Percentiles rank a stretch among this genome's conserved stretches.
phyloP scores from a whole-genome alignment of 257 asterid species.

The Paraleonurus japonicus region DNA sequence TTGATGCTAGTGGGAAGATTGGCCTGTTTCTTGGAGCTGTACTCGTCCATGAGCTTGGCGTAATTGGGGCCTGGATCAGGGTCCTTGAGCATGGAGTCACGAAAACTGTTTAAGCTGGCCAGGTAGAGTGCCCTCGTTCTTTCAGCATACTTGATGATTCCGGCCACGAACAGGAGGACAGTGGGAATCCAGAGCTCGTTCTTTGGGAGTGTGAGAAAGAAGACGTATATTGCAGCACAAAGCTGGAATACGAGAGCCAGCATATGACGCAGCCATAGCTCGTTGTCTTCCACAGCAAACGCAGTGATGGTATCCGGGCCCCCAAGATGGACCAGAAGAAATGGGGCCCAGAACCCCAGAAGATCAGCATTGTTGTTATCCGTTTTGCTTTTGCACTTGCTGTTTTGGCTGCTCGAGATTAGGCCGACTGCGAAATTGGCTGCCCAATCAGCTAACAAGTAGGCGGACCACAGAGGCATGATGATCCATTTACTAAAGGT shows the following conservation, averaged over 20 bases:
- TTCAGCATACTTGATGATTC: conserved; percentile 47
- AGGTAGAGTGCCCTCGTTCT: conserved; percentile 39
- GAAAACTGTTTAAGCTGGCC: conserved; percentile 39
- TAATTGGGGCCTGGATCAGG: conserved; percentile 57
- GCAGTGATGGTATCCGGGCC: conserved; percentile 63
- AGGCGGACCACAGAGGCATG: conserved; percentile 44
- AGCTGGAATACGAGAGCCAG: conserved; percentile 40
- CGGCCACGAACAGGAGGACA: conserved; percentile 33
- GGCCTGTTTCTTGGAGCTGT: conserved; percentile 36
- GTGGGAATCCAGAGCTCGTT: conserved; percentile 44
- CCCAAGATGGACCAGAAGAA: conserved; percentile 53
- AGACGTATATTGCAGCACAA: conserved; percentile 35
- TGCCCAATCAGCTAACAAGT: conserved; percentile 57
- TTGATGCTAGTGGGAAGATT: conserved; percentile 36
- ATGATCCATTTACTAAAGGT: conserved; percentile 18
- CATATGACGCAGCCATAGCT: conserved; percentile 49
- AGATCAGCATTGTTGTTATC: conserved; percentile 18
- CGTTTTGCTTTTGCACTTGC: background rate
- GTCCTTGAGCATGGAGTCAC: conserved; percentile 39
- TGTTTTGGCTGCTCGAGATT: conserved; percentile 43
- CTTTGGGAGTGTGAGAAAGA: conserved; percentile 33
- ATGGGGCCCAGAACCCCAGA: conserved; percentile 52
- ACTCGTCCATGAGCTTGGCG: conserved; percentile 50
- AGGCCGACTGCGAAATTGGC: conserved; percentile 46
- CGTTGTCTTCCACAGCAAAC: conserved; percentile 50